phyloP scores from a whole-genome alignment of 2,329 filamentous ascomycete species.

The Trichoderma cornu-damae region DNA sequence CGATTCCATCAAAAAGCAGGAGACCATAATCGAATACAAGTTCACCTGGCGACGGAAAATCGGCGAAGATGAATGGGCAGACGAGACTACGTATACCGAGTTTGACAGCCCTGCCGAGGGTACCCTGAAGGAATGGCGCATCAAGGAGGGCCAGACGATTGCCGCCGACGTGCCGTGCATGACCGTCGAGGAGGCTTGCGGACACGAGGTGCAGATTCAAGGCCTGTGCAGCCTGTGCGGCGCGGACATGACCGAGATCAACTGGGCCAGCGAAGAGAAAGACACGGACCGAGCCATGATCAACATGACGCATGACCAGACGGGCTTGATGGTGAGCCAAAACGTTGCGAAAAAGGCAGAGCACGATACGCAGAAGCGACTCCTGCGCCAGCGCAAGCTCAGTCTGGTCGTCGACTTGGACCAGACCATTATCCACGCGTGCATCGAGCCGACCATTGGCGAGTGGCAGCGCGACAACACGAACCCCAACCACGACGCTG shows the following conservation, averaged over 20 bases:
- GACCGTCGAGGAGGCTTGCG: slow-evolving; percentile 84
- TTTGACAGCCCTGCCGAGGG: slow-evolving; percentile 85
- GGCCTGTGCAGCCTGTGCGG: slow-evolving; percentile 90
- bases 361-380: slow-evolving; percentile 75
- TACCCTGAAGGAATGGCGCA: slow-evolving; percentile 68
- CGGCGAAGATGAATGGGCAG: slow-evolving; percentile 56
- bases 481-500: slow-evolving; percentile 85
- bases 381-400: slow-evolving; percentile 76
- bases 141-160: slow-evolving; percentile 63
- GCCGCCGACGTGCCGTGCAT: slow-evolving; percentile 54
- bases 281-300: slow-evolving; percentile 85
- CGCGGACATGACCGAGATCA: slow-evolving; percentile 89
- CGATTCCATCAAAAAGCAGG: slow-evolving; percentile 69
- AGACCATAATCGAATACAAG: slow-evolving; percentile 78
- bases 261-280: slow-evolving; percentile 73
- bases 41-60: slow-evolving; percentile 76
- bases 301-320: slow-evolving; percentile 92
- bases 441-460: slow-evolving; percentile 90
- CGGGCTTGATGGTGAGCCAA: slow-evolving; percentile 76
- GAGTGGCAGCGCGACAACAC: slow-evolving; percentile 88
- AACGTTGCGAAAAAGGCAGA: slow-evolving; percentile 76
- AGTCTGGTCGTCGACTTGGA: slow-evolving; percentile 95
- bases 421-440: slow-evolving; percentile 97
- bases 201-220: slow-evolving; percentile 84
- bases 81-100: slow-evolving; percentile 64